Base-by-base conservation (phyloP, 768 basidiomycete genomes). In the Boletellus sp. region DNA sequence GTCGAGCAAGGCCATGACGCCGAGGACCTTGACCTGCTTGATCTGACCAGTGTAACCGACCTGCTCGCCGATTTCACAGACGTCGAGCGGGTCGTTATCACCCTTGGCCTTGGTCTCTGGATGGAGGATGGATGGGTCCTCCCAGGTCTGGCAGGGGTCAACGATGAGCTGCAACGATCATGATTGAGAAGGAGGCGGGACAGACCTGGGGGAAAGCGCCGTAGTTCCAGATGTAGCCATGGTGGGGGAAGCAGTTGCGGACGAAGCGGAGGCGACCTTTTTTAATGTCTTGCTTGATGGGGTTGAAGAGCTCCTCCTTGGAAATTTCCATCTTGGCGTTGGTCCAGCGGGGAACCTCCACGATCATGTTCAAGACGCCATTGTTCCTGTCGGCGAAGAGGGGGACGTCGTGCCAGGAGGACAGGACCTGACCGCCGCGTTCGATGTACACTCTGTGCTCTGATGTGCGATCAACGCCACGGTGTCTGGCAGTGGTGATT, bases 201-300 rank as follows among this genome's bases (percentile, higher is more conserved):
- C 82, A 42, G 48, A 87, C 93, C 83, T 95, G 93, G 54, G 95
- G 95, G 84, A 99, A 96, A 52, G 94, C 94, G 63, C 95, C 95
- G 66, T 99, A 99, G 80, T 99, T 99, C 96, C 96, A 99, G 78
- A 99, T 94, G 79, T 97, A 94, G 33, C 96, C 95, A 69, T 98
- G 94, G 78, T 99, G 96, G 60, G 96, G 96, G 89, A 99, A 99
- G 74, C 96, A 98, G 81, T 98, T 98, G 74, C 96, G 87, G 60
- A 99, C 96, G 72, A 79, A 98, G 63, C 96, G 90, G 70, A 98
- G 75, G 66, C 88, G 90, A 63, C 92, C 92, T 74, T 91, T 93
- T 77, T 96, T 98, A 71, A 90, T 86, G 70, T 98, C 95, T 76
- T 99, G 96, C 72, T 96, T 95, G 87, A 99, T 97, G 63, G 96